Base-by-base conservation (phyloP, 2,329 filamentous ascomycete genomes). In the Aspergillus proliferans region DNA sequence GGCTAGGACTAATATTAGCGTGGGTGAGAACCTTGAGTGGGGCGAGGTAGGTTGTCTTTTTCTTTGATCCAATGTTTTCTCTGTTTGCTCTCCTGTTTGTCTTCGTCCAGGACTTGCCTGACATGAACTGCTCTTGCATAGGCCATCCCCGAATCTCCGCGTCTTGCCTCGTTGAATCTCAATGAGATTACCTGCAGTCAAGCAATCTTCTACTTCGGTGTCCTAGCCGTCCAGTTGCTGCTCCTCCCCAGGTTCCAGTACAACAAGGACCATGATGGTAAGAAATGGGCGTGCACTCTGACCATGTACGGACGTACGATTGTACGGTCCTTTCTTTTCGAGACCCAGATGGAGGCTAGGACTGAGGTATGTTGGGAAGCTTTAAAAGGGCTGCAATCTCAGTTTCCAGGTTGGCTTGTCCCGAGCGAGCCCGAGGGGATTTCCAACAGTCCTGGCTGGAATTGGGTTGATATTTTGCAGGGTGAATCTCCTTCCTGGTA, bases 121-220 rank as follows among this genome's bases (percentile, higher is more conserved):
- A 30, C 26, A 30, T 30, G 26, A 12, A 10, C 10, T 12, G 10
- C 26, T 30, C 3, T 12, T 30, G 3, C 30, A 36, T 26, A 48
- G 36, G 14, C 9, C n/a, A 22, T 7, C 3, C 26, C 5, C n/a
- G 10, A 10, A 9, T 8, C n/a, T 3, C 14, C 42, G 8, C 15
- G 39, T 19, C 47, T 52, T 12, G 30, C 36, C 40, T 50, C 53
- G 5, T 21, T 50, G 3, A 5, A 45, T 21, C 15, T 50, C 44
- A 40, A 41, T 42, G n/a, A 21, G 9, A 15, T 40, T 61, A 2
- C 48, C 42, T 6, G 43, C 46, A n/a, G 14, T 4, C 51, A 60
- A 18, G 54, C 60, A 1, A 40, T 70, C 5, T 70, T 66, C 15
- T 62, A 55, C 46, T 70, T 69, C 47, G 64, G 63, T 9, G 57